Conservation (phyloP, 2,329 filamentous ascomycete genomes). For the Ophiognomonia clavigignenti-juglandacearum region DNA sequence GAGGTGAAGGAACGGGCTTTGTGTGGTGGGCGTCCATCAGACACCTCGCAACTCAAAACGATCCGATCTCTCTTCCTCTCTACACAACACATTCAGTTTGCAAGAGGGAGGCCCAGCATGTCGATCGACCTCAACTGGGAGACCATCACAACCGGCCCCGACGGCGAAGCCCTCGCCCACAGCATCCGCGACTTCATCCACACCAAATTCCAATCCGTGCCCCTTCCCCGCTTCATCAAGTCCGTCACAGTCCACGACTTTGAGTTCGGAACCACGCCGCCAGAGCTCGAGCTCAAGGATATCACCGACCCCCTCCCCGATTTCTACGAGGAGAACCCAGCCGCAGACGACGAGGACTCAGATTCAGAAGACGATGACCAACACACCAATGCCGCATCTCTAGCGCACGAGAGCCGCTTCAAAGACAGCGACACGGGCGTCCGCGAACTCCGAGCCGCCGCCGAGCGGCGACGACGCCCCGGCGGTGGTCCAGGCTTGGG, state of each 20-base stretch:
- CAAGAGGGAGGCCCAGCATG: constrained; percentile 52
- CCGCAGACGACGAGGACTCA: constrained; percentile 51
- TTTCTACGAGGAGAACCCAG: constrained; percentile 84
- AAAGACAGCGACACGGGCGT: constrained; percentile 26
- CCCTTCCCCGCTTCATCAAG: constrained; percentile 91
- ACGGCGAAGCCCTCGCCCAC: constrained; percentile 79
- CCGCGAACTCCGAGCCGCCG: constrained; percentile 27
- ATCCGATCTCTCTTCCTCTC: no score
- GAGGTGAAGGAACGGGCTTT: no score
- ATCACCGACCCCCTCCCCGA: constrained; percentile 93
- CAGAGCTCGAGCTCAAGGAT: constrained; percentile 88
- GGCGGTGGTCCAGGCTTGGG: constrained; percentile 13
- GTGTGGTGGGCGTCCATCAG: no score
- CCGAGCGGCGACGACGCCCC: constrained; percentile 15
- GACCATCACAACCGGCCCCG: constrained; percentile 80
- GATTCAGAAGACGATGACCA: constrained; percentile 24
- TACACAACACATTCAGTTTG: no score
- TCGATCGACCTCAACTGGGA: constrained; percentile 98
- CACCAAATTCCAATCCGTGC: constrained; percentile 88
- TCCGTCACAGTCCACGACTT: constrained; percentile 93
- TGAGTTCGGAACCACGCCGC: constrained; percentile 79
- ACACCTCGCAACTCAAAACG: no score
- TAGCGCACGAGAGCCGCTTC: constrained; percentile 25
- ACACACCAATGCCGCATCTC: constrained; percentile 27
- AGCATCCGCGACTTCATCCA: constrained; percentile 91